Base-by-base conservation (phyloP, 2,329 filamentous ascomycete genomes). In the Diaporthe humulicola region DNA sequence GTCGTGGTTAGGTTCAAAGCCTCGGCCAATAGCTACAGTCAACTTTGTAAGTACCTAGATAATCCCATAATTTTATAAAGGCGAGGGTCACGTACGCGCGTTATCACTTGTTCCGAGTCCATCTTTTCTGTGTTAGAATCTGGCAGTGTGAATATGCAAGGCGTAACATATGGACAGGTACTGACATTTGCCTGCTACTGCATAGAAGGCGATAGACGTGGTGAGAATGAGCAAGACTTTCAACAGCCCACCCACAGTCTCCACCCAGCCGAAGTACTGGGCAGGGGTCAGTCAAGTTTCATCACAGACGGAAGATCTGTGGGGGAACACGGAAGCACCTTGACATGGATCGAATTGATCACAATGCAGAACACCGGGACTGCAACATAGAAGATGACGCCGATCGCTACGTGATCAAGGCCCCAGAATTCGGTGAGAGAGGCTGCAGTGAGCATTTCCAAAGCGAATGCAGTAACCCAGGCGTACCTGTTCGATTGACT, bases 211-310 rank as follows among this genome's bases (percentile, higher is more conserved):
- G 19, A 77, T 67, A 8, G 75, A 74, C 15, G 75, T 28, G 8
- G 72, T 70, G 25, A 79, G 2, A 15, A 79, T 74, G 25, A 79
- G 72, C 9, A 74, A 22, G 3, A 76, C 74, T 66, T 79, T 79
- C 4, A 79, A 54, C 3, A 76, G 25, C 15, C 78, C 78, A 22
- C 78, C 77, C 15, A 77, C 52, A 22, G 77, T 78, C 72, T 79
- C 78, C 1, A 79, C 70, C 72, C 74, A 77, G n/a, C 78, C 78
- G n/a, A 78, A 79, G 28, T 75, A 77, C 78, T 79, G 36, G 36
- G 12, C 12, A 25, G 8, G 4, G 22, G n/a, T 74, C 14, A 76
- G 61, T 56, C 40, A 3, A 38, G 36, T 2, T 25, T 42, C n/a
- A 30, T 15, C 1, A 2, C 9, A 14, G 8, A 19, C 0, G 14